Evolutionary conservation across 2,329 filamentous ascomycete genomes (phyloP).

Genomic region (Penicillium hesseltinei): DNA sequence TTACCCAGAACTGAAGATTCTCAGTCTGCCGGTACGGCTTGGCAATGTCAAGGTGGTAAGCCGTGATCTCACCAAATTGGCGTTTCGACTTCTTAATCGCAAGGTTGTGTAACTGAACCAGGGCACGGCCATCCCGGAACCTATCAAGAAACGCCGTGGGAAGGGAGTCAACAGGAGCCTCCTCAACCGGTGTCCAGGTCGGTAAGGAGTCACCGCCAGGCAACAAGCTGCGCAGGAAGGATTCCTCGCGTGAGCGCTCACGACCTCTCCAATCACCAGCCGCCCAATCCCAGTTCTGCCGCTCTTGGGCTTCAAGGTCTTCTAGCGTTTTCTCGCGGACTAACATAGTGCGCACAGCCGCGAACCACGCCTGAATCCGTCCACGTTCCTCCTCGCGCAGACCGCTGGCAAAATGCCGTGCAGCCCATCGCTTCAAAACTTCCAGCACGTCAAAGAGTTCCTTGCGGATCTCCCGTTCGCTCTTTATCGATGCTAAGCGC

Average conservation of each 20-base stretch:
- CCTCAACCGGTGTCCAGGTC: conserved; percentile 62
- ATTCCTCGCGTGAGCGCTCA: conserved; percentile 74
- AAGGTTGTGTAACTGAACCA: conserved; percentile 87
- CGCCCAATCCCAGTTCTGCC: conserved; percentile 77
- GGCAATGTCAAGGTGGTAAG: conserved; percentile 85
- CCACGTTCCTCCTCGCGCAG: conserved; percentile 73
- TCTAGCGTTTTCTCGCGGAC: conserved; percentile 75
- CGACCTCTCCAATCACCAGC: conserved; percentile 71
- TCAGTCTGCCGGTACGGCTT: conserved; percentile 94
- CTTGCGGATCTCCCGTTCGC: conserved; percentile 78
- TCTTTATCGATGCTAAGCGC: conserved; percentile 79
- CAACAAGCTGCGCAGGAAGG: conserved; percentile 75
- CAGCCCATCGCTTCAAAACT: conserved; percentile 85
- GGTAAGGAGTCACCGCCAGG: conserved; percentile 60
- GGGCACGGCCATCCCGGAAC: conserved; percentile 73
- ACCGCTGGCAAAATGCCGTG: conserved; percentile 79
- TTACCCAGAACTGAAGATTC: conserved; percentile 93
- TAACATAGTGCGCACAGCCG: conserved; percentile 73
- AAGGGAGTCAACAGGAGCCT: conserved; percentile 22
- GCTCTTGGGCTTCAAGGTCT: conserved; percentile 67
- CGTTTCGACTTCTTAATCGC: conserved; percentile 79
- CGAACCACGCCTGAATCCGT: conserved; percentile 77
- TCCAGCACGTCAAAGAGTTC: conserved; percentile 87
- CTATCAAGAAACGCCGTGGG: conserved; percentile 68
- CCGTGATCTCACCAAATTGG: conserved; percentile 84